phyloP scores from a whole-genome alignment of 768 basidiomycete species.

The Inosperma sp. region DNA sequence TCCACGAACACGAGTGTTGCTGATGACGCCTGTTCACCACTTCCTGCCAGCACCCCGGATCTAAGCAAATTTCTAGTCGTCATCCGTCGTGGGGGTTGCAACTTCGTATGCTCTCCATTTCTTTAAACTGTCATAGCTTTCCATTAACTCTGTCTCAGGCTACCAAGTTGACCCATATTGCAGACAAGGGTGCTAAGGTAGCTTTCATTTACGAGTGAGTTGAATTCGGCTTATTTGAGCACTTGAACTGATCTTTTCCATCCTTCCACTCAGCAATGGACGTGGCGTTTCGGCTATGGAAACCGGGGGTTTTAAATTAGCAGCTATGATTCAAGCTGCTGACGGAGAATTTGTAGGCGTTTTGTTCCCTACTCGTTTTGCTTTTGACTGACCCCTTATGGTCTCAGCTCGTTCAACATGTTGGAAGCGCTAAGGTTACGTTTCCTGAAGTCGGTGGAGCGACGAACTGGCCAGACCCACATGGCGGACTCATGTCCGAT shows the following conservation, averaged over 20 bases:
- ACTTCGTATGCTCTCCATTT: constrained; percentile 34
- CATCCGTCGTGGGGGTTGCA: constrained; percentile 55
- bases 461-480: constrained; percentile 39
- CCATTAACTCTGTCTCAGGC: constrained; percentile 27
- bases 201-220: constrained; percentile 54
- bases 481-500: constrained; percentile 51
- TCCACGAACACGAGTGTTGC: too few relatives aligned
- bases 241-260: background rate
- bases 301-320: constrained; percentile 30
- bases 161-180: constrained; percentile 49
- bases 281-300: constrained; percentile 48
- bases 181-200: constrained; percentile 47
- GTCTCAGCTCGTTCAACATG: constrained; percentile 42
- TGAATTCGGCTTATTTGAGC: background rate
- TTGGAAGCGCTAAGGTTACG: constrained; percentile 36
- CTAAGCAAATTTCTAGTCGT: too few relatives aligned
- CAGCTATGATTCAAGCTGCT: constrained; percentile 45
- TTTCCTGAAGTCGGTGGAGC: constrained; percentile 45
- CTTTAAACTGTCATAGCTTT: background rate
- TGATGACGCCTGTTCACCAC: too few relatives aligned
- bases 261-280: constrained; percentile 35
- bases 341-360: constrained; percentile 50
- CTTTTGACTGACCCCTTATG: background rate
- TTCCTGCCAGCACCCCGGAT: too few relatives aligned
- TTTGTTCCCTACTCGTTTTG: background rate